Evolutionary conservation across 2,329 filamentous ascomycete species (phyloP).

Genomic region (Xylaria hypoxylon): DNA sequence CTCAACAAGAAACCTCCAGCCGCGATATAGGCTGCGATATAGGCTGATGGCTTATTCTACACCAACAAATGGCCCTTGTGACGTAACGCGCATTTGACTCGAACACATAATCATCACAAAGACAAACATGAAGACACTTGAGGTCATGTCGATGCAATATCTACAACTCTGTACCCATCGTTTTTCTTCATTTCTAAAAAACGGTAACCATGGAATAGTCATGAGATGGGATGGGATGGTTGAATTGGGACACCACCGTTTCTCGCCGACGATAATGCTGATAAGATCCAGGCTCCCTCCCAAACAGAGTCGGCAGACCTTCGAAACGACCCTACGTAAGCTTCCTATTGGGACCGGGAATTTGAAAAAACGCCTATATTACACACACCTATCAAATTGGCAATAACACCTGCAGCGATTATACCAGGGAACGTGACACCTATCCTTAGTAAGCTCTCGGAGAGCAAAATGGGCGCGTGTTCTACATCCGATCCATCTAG

Average conservation of each 20-base stretch:
- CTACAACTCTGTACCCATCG: not conserved
- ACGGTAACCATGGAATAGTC: not conserved
- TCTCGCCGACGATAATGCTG: constrained; percentile 1
- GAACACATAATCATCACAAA: not conserved
- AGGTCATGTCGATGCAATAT: constrained; percentile 6
- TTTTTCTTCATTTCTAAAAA: not conserved
- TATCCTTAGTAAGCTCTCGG: not conserved
- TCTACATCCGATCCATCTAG: constrained; percentile 20
- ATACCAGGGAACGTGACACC: constrained; percentile 30
- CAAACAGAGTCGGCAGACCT: constrained; percentile 4
- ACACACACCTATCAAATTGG: constrained; percentile 8
- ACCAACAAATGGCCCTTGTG: constrained; percentile 9
- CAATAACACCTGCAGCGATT: constrained; percentile 14
- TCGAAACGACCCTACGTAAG: constrained; percentile 1
- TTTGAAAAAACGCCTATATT: not conserved
- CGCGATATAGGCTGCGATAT: constrained; percentile 8
- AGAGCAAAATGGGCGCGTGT: constrained; percentile 17
- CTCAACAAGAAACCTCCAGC: constrained; percentile 2
- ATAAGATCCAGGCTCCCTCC: not conserved
- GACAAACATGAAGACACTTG: not conserved
- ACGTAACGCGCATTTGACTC: constrained; percentile 17
- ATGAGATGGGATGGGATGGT: not conserved
- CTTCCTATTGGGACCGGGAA: not conserved
- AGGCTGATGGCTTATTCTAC: constrained; percentile 4
- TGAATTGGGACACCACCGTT: not conserved